phyloP scores from a whole-genome alignment of 1,284 basidiomycete genomes.

The Cystobasidiaceae sp. region DNA sequence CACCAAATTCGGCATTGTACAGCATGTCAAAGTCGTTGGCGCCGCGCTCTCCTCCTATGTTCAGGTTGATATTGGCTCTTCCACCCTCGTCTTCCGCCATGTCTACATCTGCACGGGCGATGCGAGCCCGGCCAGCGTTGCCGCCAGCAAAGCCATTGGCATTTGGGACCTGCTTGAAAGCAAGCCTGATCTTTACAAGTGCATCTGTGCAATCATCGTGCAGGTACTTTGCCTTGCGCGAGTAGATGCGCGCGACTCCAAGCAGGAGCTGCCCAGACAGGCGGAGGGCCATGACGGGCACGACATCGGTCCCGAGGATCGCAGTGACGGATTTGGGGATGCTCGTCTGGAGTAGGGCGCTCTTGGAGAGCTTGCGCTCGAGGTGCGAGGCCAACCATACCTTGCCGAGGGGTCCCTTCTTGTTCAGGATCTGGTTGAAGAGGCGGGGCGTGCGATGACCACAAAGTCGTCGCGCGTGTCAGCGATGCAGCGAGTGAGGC shows the following conservation, averaged over 20 bases:
- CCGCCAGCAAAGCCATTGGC: background rate
- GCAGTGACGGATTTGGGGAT: constrained; percentile 67
- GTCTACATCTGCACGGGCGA: constrained; percentile 26
- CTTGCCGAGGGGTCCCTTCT: constrained; percentile 86
- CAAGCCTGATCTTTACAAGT: constrained; percentile 89
- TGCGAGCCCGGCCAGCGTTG: background rate
- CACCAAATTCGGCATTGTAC: constrained; percentile 30
- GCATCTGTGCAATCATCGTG: constrained; percentile 97
- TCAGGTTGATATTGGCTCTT: constrained; percentile 75
- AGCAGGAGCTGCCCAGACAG: constrained; percentile 90
- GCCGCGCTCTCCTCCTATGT: constrained; percentile 15
- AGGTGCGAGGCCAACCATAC: constrained; percentile 99
- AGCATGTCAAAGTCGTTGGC: constrained; percentile 31
- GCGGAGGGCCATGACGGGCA: constrained; percentile 73
- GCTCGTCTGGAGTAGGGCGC: constrained; percentile 86
- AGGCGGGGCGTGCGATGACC: background rate
- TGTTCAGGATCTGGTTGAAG: constrained; percentile 42
- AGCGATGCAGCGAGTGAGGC: background rate
- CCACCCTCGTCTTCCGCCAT: constrained; percentile 87
- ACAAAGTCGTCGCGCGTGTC: background rate
- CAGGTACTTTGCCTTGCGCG: constrained; percentile 93
- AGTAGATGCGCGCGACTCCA: constrained; percentile 95
- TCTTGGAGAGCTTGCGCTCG: constrained; percentile 95
- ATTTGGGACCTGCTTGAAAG: constrained; percentile 22
- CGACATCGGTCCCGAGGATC: constrained; percentile 36